Evolutionary conservation across 768 basidiomycete genomes (phyloP).

Genomic region (Hygrocybe punicea): DNA sequence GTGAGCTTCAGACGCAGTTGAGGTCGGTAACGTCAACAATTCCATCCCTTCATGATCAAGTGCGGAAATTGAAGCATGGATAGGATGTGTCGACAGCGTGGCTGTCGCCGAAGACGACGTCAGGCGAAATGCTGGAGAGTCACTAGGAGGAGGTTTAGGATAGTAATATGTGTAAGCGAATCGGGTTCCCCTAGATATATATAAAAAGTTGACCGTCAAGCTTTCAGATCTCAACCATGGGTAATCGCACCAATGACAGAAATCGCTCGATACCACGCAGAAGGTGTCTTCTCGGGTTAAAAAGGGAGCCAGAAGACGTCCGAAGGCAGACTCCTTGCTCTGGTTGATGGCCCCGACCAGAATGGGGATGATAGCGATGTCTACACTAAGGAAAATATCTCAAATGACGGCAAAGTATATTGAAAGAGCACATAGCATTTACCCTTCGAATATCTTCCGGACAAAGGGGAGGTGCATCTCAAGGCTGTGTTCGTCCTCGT

Average conservation of each 20-base stretch:
- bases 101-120: slow-evolving; percentile 42
- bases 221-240: not conserved
- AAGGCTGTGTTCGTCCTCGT: slow-evolving; percentile 94
- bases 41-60: slow-evolving; percentile 88
- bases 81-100: slow-evolving; percentile 49
- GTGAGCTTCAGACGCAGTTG: slow-evolving; percentile 55
- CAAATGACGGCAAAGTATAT: not conserved
- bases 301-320: slow-evolving; percentile 74
- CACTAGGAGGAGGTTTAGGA: slow-evolving; percentile 53
- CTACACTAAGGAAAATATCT: slow-evolving; percentile 41
- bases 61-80: slow-evolving; percentile 76
- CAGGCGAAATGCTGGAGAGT: slow-evolving; percentile 47
- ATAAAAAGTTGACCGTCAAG: not conserved
- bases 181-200: slow-evolving; percentile 68
- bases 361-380: slow-evolving; percentile 85
- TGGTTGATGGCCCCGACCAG: slow-evolving; percentile 77
- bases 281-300: slow-evolving; percentile 75
- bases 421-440: slow-evolving; percentile 13
- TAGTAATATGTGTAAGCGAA: slow-evolving; percentile 90
- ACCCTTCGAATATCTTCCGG: slow-evolving; percentile 82
- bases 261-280: slow-evolving; percentile 91
- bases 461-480: slow-evolving; percentile 98
- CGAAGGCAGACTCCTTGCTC: slow-evolving; percentile 58
- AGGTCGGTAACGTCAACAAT: slow-evolving; percentile 55
- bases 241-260: slow-evolving; percentile 85